phyloP scores from a whole-genome alignment of 768 basidiomycete species.

The Pisolithus marmoratus region DNA sequence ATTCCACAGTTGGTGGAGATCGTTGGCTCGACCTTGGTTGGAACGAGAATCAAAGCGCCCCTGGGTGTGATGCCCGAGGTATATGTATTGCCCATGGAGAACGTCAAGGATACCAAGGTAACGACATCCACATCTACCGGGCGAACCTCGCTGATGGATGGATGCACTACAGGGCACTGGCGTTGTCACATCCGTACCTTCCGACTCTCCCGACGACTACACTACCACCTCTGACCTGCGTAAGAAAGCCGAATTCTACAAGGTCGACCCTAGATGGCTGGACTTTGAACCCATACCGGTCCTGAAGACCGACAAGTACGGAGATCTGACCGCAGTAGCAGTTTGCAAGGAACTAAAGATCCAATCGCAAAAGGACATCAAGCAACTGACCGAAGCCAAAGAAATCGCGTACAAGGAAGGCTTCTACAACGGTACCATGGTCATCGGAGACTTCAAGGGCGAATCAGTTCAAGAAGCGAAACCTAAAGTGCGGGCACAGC shows the following conservation, averaged over 20 bases:
- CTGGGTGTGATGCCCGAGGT: constrained; percentile 78
- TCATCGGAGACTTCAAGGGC: constrained; percentile 88
- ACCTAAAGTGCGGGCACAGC: constrained; percentile 72
- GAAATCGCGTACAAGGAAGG: constrained; percentile 98
- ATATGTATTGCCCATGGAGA: constrained; percentile 98
- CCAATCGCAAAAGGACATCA: constrained; percentile 89
- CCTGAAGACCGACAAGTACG: constrained; percentile 85
- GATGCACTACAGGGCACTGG: constrained; percentile 72
- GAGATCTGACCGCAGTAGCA: constrained; percentile 80
- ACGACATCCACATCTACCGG: neutral
- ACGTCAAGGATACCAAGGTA: constrained; percentile 90
- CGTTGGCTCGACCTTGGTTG: constrained; percentile 73
- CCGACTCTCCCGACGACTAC: constrained; percentile 97
- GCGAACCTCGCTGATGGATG: constrained; percentile 1
- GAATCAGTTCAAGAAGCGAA: constrained; percentile 88
- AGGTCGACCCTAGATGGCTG: constrained; percentile 86
- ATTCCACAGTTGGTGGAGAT: constrained; percentile 71
- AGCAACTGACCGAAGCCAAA: constrained; percentile 93
- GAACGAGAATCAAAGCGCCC: constrained; percentile 87
- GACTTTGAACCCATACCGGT: constrained; percentile 83
- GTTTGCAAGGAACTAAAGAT: constrained; percentile 89
- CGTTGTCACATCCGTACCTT: constrained; percentile 96
- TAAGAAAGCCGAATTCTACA: constrained; percentile 96
- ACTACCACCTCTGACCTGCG: constrained; percentile 84
- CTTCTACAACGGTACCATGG: constrained; percentile 92